Evolutionary conservation across 768 basidiomycete species (phyloP), one percentile per base, ranked within the genome.

Genomic region (Pisolithus microcarpus): DNA sequence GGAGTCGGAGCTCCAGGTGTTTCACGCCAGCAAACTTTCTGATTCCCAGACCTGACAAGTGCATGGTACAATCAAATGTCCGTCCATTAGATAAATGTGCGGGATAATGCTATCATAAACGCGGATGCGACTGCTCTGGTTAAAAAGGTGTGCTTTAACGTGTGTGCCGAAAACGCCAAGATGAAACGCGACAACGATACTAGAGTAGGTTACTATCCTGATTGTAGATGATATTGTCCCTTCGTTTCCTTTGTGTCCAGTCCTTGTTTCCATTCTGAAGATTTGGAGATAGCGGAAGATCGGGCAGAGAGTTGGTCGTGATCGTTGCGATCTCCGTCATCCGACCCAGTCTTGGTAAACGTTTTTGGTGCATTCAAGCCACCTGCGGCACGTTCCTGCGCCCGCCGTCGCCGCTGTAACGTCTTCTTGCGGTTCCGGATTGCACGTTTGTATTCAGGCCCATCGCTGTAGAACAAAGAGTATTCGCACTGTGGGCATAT

Each of bases 401-500:
- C 88, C 55, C 85, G 73, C 58, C 83, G 71, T 48, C 88, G 70
- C 48, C 87, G 70, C 60, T 73, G 75, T 57, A 93, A 71, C 43
- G 93, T 84, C 75, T 84, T 85, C 72, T 89, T 90, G 54, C 91
- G 70, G 56, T 75, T 82, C 66, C 81, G 71, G 52, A 91, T 71
- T 39, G 83, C 85, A 42, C 76, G 72, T 55, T 79, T 74, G 65
- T 87, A 84, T 49, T 74, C 77, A 49, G 69, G 52, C 38, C 87
- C 87, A 46, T 86, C 85, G n/a, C 91, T 91, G 64, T 87, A 98
- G 66, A 95, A 94, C 51, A 98, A 63, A 52, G 82, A 76, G 65
- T 92, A 94, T 70, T 98, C 95, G 73, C 95, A 98, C 60, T 87
- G 88, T 55, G 87, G 80, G 65, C 95, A 98, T 52, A 97, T 84